phyloP scores from a whole-genome alignment of 768 basidiomycete genomes.

The Hydnum rufescens region DNA sequence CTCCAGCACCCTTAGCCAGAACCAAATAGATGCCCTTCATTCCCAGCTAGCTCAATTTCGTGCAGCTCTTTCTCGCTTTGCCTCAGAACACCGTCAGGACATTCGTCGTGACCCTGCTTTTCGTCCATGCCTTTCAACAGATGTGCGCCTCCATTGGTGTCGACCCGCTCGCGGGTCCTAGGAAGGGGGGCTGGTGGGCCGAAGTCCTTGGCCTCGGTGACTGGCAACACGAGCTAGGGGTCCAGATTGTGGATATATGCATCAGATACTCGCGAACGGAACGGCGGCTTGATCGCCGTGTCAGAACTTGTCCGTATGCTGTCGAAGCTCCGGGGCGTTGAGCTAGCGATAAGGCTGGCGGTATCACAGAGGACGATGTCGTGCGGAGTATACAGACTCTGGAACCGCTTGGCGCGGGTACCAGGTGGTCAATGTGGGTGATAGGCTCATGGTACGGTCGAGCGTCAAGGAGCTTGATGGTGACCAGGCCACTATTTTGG shows the following conservation, averaged over 20 bases:
- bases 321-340: constrained; percentile 48
- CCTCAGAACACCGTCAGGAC: constrained; percentile 59
- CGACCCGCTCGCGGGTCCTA: constrained; percentile 76
- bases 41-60: constrained; percentile 73
- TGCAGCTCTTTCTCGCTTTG: constrained; percentile 57
- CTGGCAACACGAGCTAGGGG: constrained; percentile 90
- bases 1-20: constrained; percentile 53
- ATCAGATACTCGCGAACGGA: constrained; percentile 71
- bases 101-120: constrained; percentile 75
- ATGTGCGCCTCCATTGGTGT: constrained; percentile 94
- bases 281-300: constrained; percentile 86
- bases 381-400: constrained; percentile 68
- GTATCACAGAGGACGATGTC: constrained; percentile 72
- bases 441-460: constrained; percentile 60
- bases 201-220: constrained; percentile 75
- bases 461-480: constrained; percentile 81
- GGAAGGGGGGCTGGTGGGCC: constrained; percentile 80
- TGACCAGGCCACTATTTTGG: constrained; percentile 59
- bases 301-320: constrained; percentile 65
- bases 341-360: constrained; percentile 24
- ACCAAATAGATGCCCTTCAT: constrained; percentile 61
- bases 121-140: constrained; percentile 77
- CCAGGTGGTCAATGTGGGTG: constrained; percentile 56
- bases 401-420: constrained; percentile 80
- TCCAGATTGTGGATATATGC: constrained; percentile 86